Evolutionary conservation across 768 basidiomycete genomes (phyloP).

Genomic region (Termitomyces sp.): DNA sequence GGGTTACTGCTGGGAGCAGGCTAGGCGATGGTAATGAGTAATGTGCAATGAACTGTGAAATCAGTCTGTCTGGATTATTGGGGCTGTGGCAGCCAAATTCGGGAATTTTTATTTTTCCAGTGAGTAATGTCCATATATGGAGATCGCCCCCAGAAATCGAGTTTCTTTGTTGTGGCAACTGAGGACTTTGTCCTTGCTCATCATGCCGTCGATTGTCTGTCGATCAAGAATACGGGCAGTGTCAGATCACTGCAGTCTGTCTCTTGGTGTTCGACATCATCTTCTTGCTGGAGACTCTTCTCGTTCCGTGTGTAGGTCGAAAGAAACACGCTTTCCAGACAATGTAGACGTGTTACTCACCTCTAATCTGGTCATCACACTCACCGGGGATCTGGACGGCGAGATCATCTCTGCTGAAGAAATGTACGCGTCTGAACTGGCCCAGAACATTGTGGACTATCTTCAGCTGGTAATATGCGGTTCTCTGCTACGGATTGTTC

Average conservation of each 20-base stretch:
- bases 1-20: slow-evolving; percentile 12
- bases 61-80: slow-evolving; percentile 21
- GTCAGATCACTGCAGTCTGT: slow-evolving; percentile 40
- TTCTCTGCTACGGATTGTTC: not conserved
- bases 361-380: slow-evolving; percentile 46
- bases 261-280: slow-evolving; percentile 44
- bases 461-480: slow-evolving; percentile 40
- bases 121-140: slow-evolving; percentile 14
- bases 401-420: slow-evolving; percentile 31
- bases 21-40: slow-evolving; percentile 12
- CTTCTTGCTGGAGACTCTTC: slow-evolving; percentile 30
- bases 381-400: slow-evolving; percentile 53
- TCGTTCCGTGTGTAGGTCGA: slow-evolving; percentile 24
- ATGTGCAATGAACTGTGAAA: slow-evolving; percentile 13
- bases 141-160: not conserved
- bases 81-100: slow-evolving; percentile 20
- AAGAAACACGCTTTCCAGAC: slow-evolving; percentile 33
- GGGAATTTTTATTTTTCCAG: slow-evolving; percentile 11
- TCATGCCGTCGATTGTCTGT: slow-evolving; percentile 29
- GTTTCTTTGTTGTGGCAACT: not conserved
- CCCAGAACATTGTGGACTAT: slow-evolving; percentile 45
- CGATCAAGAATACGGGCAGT: slow-evolving; percentile 39
- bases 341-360: slow-evolving; percentile 47
- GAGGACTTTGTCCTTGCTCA: no score
- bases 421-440: slow-evolving; percentile 48